Evolutionary conservation across 345 rosid species (phyloP), one percentile per base, ranked within the genome.

Genomic region (Pistacia integerrima): DNA sequence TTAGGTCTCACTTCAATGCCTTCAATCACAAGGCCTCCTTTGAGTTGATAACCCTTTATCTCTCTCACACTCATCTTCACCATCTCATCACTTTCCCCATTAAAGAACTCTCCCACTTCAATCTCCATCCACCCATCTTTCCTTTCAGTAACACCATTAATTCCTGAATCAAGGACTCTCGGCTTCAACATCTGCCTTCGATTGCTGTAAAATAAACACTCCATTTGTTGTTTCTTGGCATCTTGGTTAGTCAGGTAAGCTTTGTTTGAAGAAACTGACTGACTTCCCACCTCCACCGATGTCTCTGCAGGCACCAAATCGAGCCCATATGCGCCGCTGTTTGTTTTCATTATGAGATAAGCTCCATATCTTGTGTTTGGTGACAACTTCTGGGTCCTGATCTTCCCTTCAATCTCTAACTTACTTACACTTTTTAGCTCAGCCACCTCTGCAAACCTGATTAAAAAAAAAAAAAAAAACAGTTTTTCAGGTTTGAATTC

Each of bases 51-150:
- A 2, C 95, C 97, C 73, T 85, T 86, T 14, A 89, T 88, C 75
- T 93, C 98, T 65, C 56, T 88, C 76, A 94, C 75, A 16, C 92
- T 83, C 92, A 87, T 88, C 58, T 70, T 82, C 46, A 92, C 87
- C 67, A 79, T 86, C 22, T 80, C 80, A 14, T 13, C 57, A 52
- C 57, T 17, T 52, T 52, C 77, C 22, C 89, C 88, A 9, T 28
- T 85, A 38, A 79, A 79, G 70, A 94, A 91, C 70, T 87, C 92
- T 6, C 98, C 98, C 0, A 90, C 35, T 85, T 92, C 92, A 55
- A 92, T 77, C 86, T 88, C 97, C 91, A 87, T 64, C 97, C 98
- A 94, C 4, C 93, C 94, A 44, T 89, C 93, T 3, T 76, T 83
- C 69, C 97, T 85, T 52, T 62, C 78, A 8, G 36, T 22, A 12